Base-by-base conservation (phyloP, 2,329 filamentous ascomycete species). In the Claviceps paspali region DNA sequence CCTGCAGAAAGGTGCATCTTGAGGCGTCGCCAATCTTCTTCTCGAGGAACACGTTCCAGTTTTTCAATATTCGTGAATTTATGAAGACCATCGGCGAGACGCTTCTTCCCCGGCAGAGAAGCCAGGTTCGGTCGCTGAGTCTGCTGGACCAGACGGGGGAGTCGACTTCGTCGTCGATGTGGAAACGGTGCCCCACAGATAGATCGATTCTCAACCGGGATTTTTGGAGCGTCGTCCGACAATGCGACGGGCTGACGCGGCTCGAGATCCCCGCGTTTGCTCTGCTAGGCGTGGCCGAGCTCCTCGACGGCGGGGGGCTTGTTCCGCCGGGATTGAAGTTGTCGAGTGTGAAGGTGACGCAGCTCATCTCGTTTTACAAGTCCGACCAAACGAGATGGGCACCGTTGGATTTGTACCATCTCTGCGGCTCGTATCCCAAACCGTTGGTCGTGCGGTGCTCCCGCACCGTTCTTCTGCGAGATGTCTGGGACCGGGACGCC, bases 11-110 rank as follows among this genome's bases (percentile, higher is more conserved):
- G 18, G 32, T 37, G n/a, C 17, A 4, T 24, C 10, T 17, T 3
- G 29, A 30, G 15, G 35, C 35, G 26, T 30, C 35, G 9, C 28
- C 35, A 9, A 12, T 37, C 3, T 37, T 37, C 29, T 37, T 28
- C 29, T 37, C 35, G 12, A 6, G 6, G 11, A 37, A 37, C 15
- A 31, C 35, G 14, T 26, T 37, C 14, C 19, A 29, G 18, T 37
- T 37, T 29, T 29, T 32, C 18, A 18, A 6, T 11, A 23, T n/a
- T 7, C 4, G 2, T 6, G 21, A 37, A 9, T 26, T 32, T 11
- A 14, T 31, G 11, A 4, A 15, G 5, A 14, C 2, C 4, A 10
- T 37, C 3, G 35, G 29, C 10, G 12, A 4, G 5, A 24, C 11
- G n/a, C 21, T 37, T 17, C 35, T 28, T 9, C 7, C 28, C 12